Evolutionary conservation across 768 basidiomycete species (phyloP).

Genomic region (Mycena latifolia): DNA sequence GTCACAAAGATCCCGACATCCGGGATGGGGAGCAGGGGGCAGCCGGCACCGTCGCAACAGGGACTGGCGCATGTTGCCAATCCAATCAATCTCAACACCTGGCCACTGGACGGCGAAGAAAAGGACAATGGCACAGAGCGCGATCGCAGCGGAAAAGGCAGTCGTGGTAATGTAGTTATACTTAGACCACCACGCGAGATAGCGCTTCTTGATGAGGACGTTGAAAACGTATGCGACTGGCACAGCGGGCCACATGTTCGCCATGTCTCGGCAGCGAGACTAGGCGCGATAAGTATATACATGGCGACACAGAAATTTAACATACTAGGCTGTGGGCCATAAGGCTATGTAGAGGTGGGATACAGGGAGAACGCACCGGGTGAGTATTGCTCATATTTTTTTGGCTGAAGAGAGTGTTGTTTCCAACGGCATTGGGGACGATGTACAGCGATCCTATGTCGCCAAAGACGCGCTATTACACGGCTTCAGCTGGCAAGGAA

Average conservation of each 20-base stretch:
- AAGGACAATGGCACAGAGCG: slow-evolving; percentile 49
- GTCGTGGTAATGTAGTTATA: slow-evolving; percentile 41
- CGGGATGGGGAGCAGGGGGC: slow-evolving; percentile 35
- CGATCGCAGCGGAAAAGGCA: slow-evolving; percentile 48
- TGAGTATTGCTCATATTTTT: slow-evolving; percentile 50
- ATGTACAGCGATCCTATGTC: slow-evolving; percentile 56
- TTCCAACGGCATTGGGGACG: slow-evolving; percentile 51
- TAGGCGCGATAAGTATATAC: too few relatives aligned
- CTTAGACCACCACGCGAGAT: slow-evolving; percentile 46
- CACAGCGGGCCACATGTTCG: slow-evolving; percentile 38
- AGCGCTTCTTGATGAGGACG: slow-evolving; percentile 38
- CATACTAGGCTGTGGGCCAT: too few relatives aligned
- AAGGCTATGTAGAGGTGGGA: too few relatives aligned
- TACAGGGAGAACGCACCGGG: slow-evolving; percentile 46
- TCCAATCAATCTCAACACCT: slow-evolving; percentile 43
- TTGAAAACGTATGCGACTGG: slow-evolving; percentile 42
- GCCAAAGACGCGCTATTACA: slow-evolving; percentile 54
- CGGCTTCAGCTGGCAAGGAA: too few relatives aligned
- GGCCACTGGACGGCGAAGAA: slow-evolving; percentile 50
- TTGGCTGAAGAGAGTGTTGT: slow-evolving; percentile 46
- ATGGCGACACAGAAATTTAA: too few relatives aligned
- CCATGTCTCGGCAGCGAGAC: too few relatives aligned
- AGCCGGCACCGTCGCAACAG: slow-evolving; percentile 36
- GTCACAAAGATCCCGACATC: slow-evolving; percentile 36
- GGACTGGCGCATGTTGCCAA: slow-evolving; percentile 43